Base-by-base conservation (phyloP, 176 grass and related monocot species). In the Guadua angustifolia region DNA sequence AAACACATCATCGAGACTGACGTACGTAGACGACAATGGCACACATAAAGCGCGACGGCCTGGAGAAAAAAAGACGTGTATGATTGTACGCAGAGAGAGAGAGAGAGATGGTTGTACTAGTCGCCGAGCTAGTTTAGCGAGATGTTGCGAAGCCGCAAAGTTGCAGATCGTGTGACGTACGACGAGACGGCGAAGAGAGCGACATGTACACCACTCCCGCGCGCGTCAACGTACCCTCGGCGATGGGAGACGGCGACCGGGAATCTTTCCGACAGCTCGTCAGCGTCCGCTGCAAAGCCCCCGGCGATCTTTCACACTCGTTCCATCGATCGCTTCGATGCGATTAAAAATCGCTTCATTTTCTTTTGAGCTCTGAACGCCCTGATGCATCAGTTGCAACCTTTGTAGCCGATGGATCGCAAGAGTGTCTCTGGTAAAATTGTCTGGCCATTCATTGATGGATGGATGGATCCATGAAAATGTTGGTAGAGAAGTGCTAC, bases 181-280 rank as follows among this genome's bases (percentile, higher is more conserved):
- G 38, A 39, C 7, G 51, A 22, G 32, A 44, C 50, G 21, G 15
- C 46, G 29, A 36, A 15, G 25, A 7, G 12, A 33, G 61, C 61
- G 26, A 64, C 2, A 64, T 33, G 25, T 7, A 64, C 61, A 29
- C 4, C 25, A 5, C 61, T 4, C 25, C 61, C 12, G 12, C 61
- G 61, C 26, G 7, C 56, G 56, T 62, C 75, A 78, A 62, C 39
- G 51, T 75, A 15, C 22, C 0, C 17, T 19, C 17, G 52, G 52
- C 17, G 6, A 8, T 19, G 51, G 51, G 51, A 17, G 50, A 19
- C 39, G 78, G 62, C 53, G 77, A 85, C 43, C 53, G 69, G 83
- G 64, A 86, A 82, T 82, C 45, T 86, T 81, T 86, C 25, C 65
- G 64, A 64, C 78, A 71, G 55, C 35, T 43, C 61, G 77, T 85